phyloP scores from a whole-genome alignment of 306 rosid genomes.

The Citrullus mucosospermus region DNA sequence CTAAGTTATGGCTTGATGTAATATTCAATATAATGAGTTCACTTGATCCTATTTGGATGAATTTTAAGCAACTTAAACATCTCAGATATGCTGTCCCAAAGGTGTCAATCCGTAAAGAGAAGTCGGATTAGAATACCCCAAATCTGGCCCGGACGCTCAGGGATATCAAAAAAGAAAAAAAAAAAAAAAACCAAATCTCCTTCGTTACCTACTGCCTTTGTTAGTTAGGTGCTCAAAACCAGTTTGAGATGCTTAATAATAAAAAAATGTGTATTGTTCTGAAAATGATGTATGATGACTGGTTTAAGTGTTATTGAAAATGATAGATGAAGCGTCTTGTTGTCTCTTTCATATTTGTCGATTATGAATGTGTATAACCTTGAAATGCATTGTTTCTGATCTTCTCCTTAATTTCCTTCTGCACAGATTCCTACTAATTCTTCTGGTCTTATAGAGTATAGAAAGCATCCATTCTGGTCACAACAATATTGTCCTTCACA shows the following conservation, averaged over 20 bases:
- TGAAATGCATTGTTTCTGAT: not conserved
- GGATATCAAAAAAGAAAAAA: too few relatives aligned
- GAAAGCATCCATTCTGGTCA: constrained; percentile 94
- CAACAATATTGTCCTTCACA: constrained; percentile 96
- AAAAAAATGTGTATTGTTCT: not conserved
- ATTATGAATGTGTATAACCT: not conserved
- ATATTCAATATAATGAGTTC: not conserved
- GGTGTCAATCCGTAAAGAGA: not conserved
- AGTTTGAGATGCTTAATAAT: not conserved
- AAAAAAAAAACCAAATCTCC: not conserved
- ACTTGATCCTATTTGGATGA: not conserved
- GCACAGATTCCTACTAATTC: constrained; percentile 76
- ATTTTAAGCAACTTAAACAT: not conserved
- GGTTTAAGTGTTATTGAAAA: not conserved
- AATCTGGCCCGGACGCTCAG: not conserved
- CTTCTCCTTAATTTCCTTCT: constrained; percentile 4
- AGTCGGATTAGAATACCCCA: not conserved
- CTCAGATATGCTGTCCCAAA: not conserved
- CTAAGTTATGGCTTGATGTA: not conserved
- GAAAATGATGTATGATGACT: not conserved
- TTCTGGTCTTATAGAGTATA: constrained; percentile 80
- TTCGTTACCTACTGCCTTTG: not conserved
- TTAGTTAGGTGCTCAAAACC: not conserved
- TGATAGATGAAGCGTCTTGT: not conserved
- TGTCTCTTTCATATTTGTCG: not conserved